These are phyloP conservation scores for Sicyos baderoa DNA, from an alignment of 306 rosid species.

Conservation along the genomic window DNA sequence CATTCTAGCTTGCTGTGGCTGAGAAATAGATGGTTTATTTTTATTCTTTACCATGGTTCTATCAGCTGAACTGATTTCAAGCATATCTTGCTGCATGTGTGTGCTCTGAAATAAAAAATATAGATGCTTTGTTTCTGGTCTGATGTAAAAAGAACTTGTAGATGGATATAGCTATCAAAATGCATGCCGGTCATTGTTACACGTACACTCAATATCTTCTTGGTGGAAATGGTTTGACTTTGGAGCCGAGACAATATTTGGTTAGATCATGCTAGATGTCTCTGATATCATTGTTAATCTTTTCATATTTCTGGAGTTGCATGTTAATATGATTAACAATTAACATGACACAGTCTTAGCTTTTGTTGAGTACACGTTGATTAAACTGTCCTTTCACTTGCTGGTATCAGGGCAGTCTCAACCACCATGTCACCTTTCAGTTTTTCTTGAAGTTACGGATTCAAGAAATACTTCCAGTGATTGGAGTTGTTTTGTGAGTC, in stretches of 20 bases:
- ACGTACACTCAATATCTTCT: slow-evolving; percentile 20
- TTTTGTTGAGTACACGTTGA: slow-evolving; percentile 29
- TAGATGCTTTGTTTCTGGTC: slow-evolving; percentile 21
- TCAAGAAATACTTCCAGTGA: slow-evolving; percentile 89
- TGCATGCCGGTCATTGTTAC: slow-evolving; percentile 22
- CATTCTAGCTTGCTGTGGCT: neutral
- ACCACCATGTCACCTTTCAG: slow-evolving; percentile 99
- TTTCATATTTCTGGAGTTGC: neutral
- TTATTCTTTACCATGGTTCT: neutral
- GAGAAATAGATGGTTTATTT: neutral
- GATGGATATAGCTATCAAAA: slow-evolving; percentile 30
- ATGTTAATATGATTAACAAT: neutral
- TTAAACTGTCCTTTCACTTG: slow-evolving; percentile 32
- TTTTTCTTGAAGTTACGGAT: slow-evolving; percentile 98
- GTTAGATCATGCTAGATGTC: slow-evolving; percentile 17
- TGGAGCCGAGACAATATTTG: slow-evolving; percentile 20
- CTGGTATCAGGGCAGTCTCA: slow-evolving; percentile 98
- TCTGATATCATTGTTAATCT: slow-evolving; percentile 1
- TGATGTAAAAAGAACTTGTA: slow-evolving; percentile 22
- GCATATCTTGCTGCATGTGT: neutral
- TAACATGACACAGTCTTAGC: neutral
- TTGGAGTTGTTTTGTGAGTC: slow-evolving; percentile 99
- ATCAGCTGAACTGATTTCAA: slow-evolving; percentile 14
- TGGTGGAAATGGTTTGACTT: slow-evolving; percentile 25
- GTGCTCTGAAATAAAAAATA: slow-evolving; percentile 16